phyloP scores from a whole-genome alignment of 2,329 filamentous ascomycete genomes.

The Lizonia empirigonia region DNA sequence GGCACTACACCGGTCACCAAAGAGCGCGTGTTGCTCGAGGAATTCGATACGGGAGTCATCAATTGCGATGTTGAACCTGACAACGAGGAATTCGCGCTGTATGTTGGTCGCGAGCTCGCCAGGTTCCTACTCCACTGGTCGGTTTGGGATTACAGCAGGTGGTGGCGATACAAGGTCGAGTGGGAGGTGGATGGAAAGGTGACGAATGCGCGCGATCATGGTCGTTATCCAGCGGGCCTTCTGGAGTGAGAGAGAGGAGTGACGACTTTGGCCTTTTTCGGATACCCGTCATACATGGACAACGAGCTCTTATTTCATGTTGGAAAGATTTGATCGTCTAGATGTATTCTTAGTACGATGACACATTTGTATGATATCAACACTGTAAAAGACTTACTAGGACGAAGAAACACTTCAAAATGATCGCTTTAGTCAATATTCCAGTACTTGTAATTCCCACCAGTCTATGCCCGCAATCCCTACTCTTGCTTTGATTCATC shows the following conservation, averaged over 20 bases:
- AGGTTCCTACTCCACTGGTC: slow-evolving; percentile 11
- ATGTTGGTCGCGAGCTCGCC: slow-evolving; percentile 12
- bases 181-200: slow-evolving; percentile 21
- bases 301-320: background rate
- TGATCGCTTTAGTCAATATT: too few species aligned
- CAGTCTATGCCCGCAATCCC: too few species aligned
- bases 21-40: slow-evolving; percentile 16
- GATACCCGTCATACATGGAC: background rate
- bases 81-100: slow-evolving; percentile 18
- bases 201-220: slow-evolving; percentile 11
- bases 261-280: background rate
- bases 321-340: background rate
- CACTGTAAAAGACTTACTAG: too few species aligned
- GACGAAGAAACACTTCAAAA: too few species aligned
- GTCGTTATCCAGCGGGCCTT: slow-evolving; percentile 10
- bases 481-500: background rate
- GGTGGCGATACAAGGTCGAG: slow-evolving; percentile 12
- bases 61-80: slow-evolving; percentile 7
- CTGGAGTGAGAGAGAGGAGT: background rate
- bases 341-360: background rate
- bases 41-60: slow-evolving; percentile 1
- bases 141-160: slow-evolving; percentile 19
- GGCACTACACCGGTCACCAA: slow-evolving; percentile 13
- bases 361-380: background rate
- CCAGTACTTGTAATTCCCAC: too few species aligned